Percentiles rank a stretch among this genome's conserved stretches.
Conservation (phyloP, 495 filamentous ascomycete species). For the Usnea hakonensis region DNA sequence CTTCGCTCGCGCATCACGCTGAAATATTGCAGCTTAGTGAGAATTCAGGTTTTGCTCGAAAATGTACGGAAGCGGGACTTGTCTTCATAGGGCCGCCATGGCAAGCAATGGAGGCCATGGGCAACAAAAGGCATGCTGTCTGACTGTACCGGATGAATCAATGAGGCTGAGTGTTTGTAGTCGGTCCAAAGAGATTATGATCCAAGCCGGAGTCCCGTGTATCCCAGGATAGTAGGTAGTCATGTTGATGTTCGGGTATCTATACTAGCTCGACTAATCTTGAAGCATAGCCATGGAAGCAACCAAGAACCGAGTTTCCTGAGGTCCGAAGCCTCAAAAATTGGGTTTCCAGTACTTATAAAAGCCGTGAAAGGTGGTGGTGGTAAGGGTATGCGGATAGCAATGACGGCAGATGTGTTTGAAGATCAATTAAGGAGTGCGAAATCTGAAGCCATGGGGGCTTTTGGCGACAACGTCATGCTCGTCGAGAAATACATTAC, state of each 20-base stretch:
- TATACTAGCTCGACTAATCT: too few relatives aligned
- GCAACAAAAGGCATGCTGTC: slow-evolving; percentile 68
- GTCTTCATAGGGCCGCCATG: slow-evolving; percentile 92
- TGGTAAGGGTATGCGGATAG: slow-evolving; percentile 99
- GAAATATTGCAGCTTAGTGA: slow-evolving; percentile 54
- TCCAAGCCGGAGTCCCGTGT: slow-evolving; percentile 81
- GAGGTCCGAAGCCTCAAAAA: slow-evolving; percentile 63
- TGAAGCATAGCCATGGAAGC: slow-evolving; percentile 72
- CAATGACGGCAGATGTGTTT: slow-evolving; percentile 65
- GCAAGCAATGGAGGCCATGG: slow-evolving; percentile 93
- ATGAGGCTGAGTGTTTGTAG: slow-evolving; percentile 28
- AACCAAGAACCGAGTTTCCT: slow-evolving; percentile 73
- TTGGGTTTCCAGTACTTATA: slow-evolving; percentile 86
- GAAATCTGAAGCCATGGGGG: slow-evolving; percentile 80
- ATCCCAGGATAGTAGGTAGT: slow-evolving; percentile 98
- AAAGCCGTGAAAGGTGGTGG: slow-evolving; percentile 97
- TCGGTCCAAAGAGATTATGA: slow-evolving; percentile 91
- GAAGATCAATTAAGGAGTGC: slow-evolving; percentile 74
- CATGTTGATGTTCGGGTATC: too few relatives aligned
- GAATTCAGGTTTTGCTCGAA: slow-evolving; percentile 82
- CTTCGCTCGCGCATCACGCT: background rate
- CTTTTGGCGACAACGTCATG: slow-evolving; percentile 95
- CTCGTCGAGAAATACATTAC: slow-evolving; percentile 95
- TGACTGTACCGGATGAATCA: slow-evolving; percentile 8
- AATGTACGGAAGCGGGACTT: slow-evolving; percentile 83